Percentiles rank a stretch among this genome's conserved stretches.
Conservation (phyloP, 768 basidiomycete species). For the Podaxis carcinomalis region DNA sequence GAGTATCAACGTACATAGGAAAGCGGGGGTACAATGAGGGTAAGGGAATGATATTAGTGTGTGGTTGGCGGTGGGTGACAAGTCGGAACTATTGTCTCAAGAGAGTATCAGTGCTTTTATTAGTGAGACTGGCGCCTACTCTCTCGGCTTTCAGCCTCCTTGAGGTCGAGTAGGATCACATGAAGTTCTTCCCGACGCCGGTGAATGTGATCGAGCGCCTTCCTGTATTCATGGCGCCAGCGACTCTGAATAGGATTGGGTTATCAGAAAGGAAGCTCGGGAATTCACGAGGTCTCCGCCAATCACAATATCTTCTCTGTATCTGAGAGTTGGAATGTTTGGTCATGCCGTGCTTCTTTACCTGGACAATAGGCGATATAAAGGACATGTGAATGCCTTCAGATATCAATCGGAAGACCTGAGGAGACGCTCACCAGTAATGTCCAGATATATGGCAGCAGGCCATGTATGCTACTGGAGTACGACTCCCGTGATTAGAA, state of each 20-base stretch:
- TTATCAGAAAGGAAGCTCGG: neutral
- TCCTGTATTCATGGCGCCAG: neutral
- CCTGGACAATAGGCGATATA: too few relatives aligned
- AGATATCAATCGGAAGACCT: too few relatives aligned
- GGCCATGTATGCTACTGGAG: too few relatives aligned
- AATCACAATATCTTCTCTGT: too few relatives aligned
- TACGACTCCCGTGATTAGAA: too few relatives aligned
- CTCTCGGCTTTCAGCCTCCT: neutral
- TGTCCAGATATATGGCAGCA: too few relatives aligned
- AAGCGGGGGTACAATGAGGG: neutral
- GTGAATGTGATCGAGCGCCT: neutral
- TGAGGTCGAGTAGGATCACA: neutral
- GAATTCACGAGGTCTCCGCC: neutral
- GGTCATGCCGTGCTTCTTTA: too few relatives aligned
- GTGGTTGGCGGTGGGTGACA: neutral
- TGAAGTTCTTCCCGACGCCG: neutral
- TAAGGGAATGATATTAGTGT: neutral
- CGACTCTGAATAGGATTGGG: neutral
- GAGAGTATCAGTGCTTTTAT: neutral
- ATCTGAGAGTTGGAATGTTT: too few relatives aligned
- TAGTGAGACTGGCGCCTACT: neutral
- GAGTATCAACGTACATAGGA: neutral
- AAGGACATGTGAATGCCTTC: too few relatives aligned
- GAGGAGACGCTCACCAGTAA: too few relatives aligned
- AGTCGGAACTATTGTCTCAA: neutral